Evolutionary conservation across 1,284 basidiomycete genomes (phyloP).

Genomic region (Bondarzewia mesenterica): DNA sequence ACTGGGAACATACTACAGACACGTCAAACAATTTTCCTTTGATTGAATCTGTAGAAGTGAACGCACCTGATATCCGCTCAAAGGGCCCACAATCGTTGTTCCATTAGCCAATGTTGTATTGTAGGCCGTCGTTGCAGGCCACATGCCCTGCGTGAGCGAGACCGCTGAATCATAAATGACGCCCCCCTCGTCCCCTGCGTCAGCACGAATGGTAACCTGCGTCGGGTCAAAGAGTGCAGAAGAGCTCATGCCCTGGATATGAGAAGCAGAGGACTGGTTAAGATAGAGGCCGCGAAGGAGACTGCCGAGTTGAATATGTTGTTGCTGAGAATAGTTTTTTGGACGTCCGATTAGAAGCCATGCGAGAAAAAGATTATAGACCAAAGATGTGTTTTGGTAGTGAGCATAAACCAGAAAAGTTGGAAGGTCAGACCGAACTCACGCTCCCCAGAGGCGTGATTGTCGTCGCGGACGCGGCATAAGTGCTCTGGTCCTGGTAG

Average conservation of each 20-base stretch:
- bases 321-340: too few species aligned
- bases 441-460: slow-evolving; percentile 44
- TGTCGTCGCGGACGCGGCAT: slow-evolving; percentile 34
- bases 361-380: too few species aligned
- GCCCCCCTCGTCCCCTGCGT: slow-evolving; percentile 41
- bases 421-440: slow-evolving; percentile 7
- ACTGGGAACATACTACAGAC: slow-evolving; percentile 50
- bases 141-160: slow-evolving; percentile 40
- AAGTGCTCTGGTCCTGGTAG: slow-evolving; percentile 32
- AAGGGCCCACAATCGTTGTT: slow-evolving; percentile 33
- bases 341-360: too few species aligned
- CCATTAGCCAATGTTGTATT: slow-evolving; percentile 40
- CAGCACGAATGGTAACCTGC: slow-evolving; percentile 33
- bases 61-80: slow-evolving; percentile 39
- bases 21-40: neutral
- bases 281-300: slow-evolving; percentile 36
- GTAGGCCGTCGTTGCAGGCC: slow-evolving; percentile 27
- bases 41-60: neutral
- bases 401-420: neutral
- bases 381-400: neutral
- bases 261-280: slow-evolving; percentile 22
- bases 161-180: slow-evolving; percentile 42
- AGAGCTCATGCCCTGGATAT: slow-evolving; percentile 27
- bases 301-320: slow-evolving; percentile 38
- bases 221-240: slow-evolving; percentile 23